A percentile compares a stretch with the other conserved stretches of the same genome.
Evolutionary conservation across 2,329 filamentous ascomycete genomes (phyloP).

Genomic region (Penicillium sp.): DNA sequence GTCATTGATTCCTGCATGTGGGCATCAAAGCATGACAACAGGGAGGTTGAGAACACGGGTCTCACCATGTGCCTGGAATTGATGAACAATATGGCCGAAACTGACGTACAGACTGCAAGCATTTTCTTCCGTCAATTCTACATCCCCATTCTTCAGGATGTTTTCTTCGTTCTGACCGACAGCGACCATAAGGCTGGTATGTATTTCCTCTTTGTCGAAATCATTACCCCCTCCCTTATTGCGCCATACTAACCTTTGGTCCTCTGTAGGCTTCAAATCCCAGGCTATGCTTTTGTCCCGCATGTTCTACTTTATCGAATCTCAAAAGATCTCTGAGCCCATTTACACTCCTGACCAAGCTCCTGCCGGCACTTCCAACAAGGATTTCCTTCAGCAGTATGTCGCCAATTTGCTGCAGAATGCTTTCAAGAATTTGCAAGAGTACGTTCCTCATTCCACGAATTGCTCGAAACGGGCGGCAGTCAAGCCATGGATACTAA

Average conservation of each 20-base stretch:
- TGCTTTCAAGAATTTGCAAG: slow-evolving; percentile 89
- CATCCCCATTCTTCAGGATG: slow-evolving; percentile 90
- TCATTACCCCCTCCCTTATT: neutral
- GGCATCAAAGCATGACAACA: slow-evolving; percentile 99
- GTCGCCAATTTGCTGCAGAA: slow-evolving; percentile 80
- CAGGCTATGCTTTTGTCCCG: slow-evolving; percentile 91
- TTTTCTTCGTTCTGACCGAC: slow-evolving; percentile 97
- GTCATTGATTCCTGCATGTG: slow-evolving; percentile 99
- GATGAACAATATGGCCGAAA: slow-evolving; percentile 95
- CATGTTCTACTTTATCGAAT: slow-evolving; percentile 93
- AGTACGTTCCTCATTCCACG: slow-evolving; percentile 57
- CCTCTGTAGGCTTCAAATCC: slow-evolving; percentile 77
- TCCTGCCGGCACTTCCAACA: slow-evolving; percentile 78
- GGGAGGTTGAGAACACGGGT: slow-evolving; percentile 92
- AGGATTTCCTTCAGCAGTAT: slow-evolving; percentile 86
- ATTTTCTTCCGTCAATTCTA: slow-evolving; percentile 99
- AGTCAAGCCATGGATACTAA: neutral
- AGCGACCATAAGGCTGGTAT: slow-evolving; percentile 90
- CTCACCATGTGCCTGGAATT: slow-evolving; percentile 98
- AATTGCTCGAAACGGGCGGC: neutral
- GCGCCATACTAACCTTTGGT: neutral
- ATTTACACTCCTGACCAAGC: slow-evolving; percentile 87
- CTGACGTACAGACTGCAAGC: slow-evolving; percentile 80
- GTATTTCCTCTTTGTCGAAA: slow-evolving; percentile 13
- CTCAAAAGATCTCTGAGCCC: slow-evolving; percentile 86